Percentiles rank a stretch among this genome's conserved stretches.
Conservation (phyloP, 805 yeast species). For the Saccharomycopsis oosterbeekiorum region DNA sequence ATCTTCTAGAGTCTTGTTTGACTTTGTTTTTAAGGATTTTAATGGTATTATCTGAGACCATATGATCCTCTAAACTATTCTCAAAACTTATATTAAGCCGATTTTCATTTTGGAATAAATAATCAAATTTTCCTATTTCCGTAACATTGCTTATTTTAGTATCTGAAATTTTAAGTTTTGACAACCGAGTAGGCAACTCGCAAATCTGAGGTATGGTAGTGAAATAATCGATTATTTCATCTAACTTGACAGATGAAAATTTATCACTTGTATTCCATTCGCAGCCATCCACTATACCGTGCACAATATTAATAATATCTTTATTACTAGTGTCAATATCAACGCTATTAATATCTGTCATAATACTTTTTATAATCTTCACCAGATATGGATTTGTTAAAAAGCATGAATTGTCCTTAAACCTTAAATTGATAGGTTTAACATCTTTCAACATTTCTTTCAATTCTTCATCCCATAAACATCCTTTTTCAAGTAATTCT, state of each 20-base stretch:
- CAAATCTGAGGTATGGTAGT: background rate
- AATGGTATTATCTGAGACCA: background rate
- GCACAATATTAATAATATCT: background rate
- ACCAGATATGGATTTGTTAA: background rate
- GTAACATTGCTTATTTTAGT: slow-evolving; percentile 10
- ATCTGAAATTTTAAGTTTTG: background rate
- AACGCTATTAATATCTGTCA: background rate
- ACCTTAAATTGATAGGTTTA: background rate
- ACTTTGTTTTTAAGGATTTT: background rate
- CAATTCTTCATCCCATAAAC: background rate
- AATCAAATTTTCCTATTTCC: background rate
- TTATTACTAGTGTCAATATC: background rate
- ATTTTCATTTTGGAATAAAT: background rate
- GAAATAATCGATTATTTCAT: background rate
- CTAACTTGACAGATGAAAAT: background rate
- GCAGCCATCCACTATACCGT: background rate
- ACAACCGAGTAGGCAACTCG: slow-evolving; percentile 1
- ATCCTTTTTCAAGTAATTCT: background rate
- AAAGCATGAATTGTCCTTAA: background rate
- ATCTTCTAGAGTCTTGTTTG: background rate
- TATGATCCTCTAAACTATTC: background rate
- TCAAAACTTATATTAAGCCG: background rate
- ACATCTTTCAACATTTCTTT: background rate
- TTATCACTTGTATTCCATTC: background rate
- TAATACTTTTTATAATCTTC: background rate